These are phyloP conservation scores for Actinomortierella wolfii DNA, from an alignment of 371 early-diverging fungal genomes.

Conservation along the genomic window DNA sequence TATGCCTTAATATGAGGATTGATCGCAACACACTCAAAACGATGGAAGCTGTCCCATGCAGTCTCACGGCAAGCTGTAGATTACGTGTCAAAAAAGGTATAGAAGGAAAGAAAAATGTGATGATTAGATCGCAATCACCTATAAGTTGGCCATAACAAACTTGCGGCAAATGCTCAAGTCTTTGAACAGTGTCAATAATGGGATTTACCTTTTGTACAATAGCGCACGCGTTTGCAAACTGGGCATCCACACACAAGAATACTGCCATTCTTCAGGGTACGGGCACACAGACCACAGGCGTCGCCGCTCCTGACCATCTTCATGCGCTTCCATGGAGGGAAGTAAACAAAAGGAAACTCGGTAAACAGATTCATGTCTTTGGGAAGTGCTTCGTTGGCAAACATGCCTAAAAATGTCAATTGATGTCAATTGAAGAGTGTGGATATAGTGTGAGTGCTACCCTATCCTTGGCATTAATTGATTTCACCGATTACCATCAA, in stretches of 20 bases:
- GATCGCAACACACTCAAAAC: constrained; percentile 55
- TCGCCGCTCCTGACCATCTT: constrained; percentile 50
- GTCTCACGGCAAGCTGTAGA: constrained; percentile 50
- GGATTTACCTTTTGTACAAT: constrained; percentile 57
- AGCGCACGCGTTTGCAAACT: constrained; percentile 53
- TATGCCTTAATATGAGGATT: constrained; percentile 54
- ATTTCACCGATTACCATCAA: too few species aligned
- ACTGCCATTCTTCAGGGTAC: constrained; percentile 48
- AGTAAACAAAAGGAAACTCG: constrained; percentile 67
- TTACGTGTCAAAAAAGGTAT: too few species aligned
- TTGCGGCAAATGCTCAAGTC: too few species aligned
- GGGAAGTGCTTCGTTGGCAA: constrained; percentile 61
- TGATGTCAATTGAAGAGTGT: too few species aligned
- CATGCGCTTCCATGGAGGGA: constrained; percentile 66
- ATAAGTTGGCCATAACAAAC: too few species aligned
- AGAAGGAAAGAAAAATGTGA: background rate
- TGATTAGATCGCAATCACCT: constrained; percentile 8
- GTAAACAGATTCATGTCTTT: constrained; percentile 59
- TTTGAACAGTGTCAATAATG: too few species aligned
- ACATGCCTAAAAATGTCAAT: constrained; percentile 48
- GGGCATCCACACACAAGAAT: constrained; percentile 53
- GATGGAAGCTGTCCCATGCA: constrained; percentile 63
- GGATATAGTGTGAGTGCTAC: too few species aligned
- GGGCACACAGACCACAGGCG: constrained; percentile 66
- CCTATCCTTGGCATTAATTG: too few species aligned